Evolutionary conservation across 1,139 yeast species (phyloP), one percentile per base, ranked within the genome.

Genomic region (Magnusiomyces ingens): DNA sequence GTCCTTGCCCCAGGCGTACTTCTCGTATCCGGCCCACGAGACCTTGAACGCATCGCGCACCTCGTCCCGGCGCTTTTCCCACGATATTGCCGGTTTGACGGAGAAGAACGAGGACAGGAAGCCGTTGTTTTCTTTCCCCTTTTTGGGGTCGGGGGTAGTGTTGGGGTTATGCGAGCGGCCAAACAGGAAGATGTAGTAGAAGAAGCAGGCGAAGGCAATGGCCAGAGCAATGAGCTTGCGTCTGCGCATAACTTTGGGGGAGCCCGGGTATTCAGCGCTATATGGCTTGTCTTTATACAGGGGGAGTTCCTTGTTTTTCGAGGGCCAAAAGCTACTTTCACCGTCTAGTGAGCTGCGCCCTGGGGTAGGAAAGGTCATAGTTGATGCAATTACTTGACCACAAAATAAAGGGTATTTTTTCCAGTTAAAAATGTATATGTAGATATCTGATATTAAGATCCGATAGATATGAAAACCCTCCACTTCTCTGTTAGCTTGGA

Each of bases 1-100:
- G 61, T 86, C 95, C 55, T 72, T 74, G 2, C 97, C 97, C 94
- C 95, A 90, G 0, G 88, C 98, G 62, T 85, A 76, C 50, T 75
- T 71, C 52, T 80, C 82, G 64, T 91, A 91, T 51, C 86, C 86
- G 41, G 74, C 74, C 96, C 97, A 91, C 12, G 94, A 80, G 49
- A 82, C 84, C 57, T 82, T 72, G 65, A 91, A 87, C 5, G 82
- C 90, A 42, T 75, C 67, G 59, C 73, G 77, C 29, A 87, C 89
- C 58, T 78, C 79, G 13, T 71, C 66, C 61, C 81, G 84, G 51
- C 80, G 78, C 13, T 62, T 60, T 13, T 62, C 63, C 88, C 75
- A 73, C 22, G 65, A 54, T 29, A 55, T 55, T 38, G 51, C 36
- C 10, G 43, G 35, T 15, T 50, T 50, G 50, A 45, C 45, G 2